Evolutionary conservation across 108 stramenopile species (phyloP), one percentile per base, ranked within the genome.

Genomic region (Thalassiosira profunda): DNA sequence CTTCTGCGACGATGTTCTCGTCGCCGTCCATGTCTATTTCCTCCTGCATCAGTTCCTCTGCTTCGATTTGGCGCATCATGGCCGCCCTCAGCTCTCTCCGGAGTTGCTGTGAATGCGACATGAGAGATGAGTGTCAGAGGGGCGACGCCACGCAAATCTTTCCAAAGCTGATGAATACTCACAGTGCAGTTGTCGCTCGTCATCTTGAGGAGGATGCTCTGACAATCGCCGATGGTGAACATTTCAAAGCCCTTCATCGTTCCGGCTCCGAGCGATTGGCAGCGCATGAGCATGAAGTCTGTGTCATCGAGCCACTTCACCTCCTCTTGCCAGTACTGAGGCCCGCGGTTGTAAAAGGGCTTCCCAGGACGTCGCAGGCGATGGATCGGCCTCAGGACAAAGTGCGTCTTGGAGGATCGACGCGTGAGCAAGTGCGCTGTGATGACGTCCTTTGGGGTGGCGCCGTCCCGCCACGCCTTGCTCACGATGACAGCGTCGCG

Each of bases 401-500:
- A 88, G 57, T 83, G 70, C 23, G 82, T 59, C 30, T 71, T 74
- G 46, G 88, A 85, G 20, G 64, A 59, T 20, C 90, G 76, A 14
- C 86, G 76, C 3, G 90, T 94, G 61, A 94, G 69, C 41, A 76
- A 61, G 28, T 85, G 56, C 11, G 93, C 84, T 17, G 86, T 88
- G 35, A 88, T 57, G 23, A 91, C 85, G 76, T 94, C 93, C 46
- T 83, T 76, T 0, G 93, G 93, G 21, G 76, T 88, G 4, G 88
- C 88, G 4, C 93, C 93, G 64, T 94, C 93, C 41, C 93, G 67
- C 93, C 93, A 94, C 4, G 93, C 93, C 70, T 94, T 94, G 82
- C 86, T 86, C 2, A 94, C 93, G 62, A 94, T 87, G 14, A 89
- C 82, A 31, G 90, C 89, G 74, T 94, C 93, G 17, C 93, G 85